Base-by-base conservation (phyloP, 768 basidiomycete genomes). In the Rubroboletus satanas region DNA sequence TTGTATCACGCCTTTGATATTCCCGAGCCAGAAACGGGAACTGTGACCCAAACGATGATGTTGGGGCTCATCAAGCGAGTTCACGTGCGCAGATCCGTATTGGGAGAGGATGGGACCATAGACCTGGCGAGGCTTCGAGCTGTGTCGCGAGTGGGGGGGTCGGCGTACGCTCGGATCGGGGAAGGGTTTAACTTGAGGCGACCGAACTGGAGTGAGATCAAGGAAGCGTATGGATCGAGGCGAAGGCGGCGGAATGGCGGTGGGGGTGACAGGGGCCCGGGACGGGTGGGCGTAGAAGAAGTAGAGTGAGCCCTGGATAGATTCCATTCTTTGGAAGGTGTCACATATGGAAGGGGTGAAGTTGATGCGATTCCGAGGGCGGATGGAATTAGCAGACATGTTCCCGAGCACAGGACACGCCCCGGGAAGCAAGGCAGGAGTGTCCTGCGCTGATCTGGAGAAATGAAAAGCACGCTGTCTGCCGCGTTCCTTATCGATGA, bases 21-120 rank as follows among this genome's bases (percentile, higher is more conserved):
- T 44, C 61, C 66, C 47, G 71, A 70, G 18, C 71, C 75, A 9
- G 62, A 71, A 58, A 68, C 68, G 46, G 68, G 66, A 49, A 68
- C 66, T 33, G 64, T 73, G 52, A 75, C 77, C 37, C 74, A 74
- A 0, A 79, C 77, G 33, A 65, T 85, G 10, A 65, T 83, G 33
- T 58, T 86, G 39, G 83, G 84, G 23, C 72, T 78, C 36, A 77
- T 85, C 60, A 83, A 80, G 66, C 70, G 71, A 45, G 68, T 80
- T 5, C 83, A 83, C 68, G 74, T 81, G 49, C 74, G 78, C 45
- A 72, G 78, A 56, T 74, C 77, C 18, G 76, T 82, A 31, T 66
- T 84, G 54, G 66, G 71, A 15, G 75, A 77, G 52, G 74, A 76
- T 14, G 62, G 66, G 28, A 65, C 63, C 35, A 67, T 84, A 41